Evolutionary conservation across 2,329 filamentous ascomycete species (phyloP).

Genomic region (Phyllosticta paracitricarpa): DNA sequence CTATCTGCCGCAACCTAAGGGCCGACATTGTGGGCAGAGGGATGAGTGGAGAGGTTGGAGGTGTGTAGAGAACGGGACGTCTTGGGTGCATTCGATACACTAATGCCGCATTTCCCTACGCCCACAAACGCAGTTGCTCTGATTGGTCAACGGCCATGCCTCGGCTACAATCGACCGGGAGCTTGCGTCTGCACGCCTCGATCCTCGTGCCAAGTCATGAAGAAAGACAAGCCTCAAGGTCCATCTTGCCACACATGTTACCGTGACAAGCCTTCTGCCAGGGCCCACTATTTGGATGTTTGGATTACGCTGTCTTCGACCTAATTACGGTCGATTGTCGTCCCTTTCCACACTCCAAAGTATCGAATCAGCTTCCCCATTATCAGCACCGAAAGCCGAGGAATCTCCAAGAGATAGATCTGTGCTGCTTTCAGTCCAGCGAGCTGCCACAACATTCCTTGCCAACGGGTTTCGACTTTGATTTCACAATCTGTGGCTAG

Average conservation of each 20-base stretch:
- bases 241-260: background rate
- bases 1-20: slow-evolving; percentile 11
- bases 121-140: slow-evolving; percentile 5
- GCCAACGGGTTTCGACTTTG: background rate
- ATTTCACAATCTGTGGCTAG: background rate
- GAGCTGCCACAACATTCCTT: background rate
- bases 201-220: slow-evolving; percentile 10
- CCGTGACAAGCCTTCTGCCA: background rate
- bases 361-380: background rate
- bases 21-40: slow-evolving; percentile 7
- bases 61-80: slow-evolving; percentile 4
- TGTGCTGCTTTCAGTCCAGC: background rate
- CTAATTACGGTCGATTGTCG: background rate
- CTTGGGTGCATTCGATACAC: slow-evolving; percentile 1
- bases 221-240: background rate
- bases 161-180: slow-evolving; percentile 1
- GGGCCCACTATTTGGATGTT: background rate
- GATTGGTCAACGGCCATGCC: slow-evolving; percentile 9
- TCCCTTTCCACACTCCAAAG: background rate
- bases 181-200: slow-evolving; percentile 6
- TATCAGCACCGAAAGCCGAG: background rate
- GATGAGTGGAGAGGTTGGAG: slow-evolving; percentile 5
- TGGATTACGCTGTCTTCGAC: background rate
- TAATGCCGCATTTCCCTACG: slow-evolving; percentile 3
- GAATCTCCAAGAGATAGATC: background rate